These are phyloP conservation scores for Acanthamoeba healyi DNA, from an alignment of 208 protist species.

Conservation along the genomic window DNA sequence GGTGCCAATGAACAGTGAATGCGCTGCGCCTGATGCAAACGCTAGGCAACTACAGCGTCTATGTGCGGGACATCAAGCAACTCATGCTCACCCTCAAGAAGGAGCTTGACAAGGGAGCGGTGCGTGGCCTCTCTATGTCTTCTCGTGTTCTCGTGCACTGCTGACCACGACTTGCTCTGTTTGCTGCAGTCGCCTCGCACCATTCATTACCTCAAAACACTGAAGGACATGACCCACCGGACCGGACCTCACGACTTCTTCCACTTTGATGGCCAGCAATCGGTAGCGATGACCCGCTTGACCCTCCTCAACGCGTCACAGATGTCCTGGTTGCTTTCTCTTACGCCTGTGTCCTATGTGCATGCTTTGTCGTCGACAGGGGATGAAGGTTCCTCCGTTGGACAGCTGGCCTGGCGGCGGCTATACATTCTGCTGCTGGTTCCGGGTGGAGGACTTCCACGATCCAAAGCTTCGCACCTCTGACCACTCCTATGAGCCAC, in stretches of 20 bases:
- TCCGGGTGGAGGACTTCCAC: slow-evolving; percentile 2
- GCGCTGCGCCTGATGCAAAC: not conserved
- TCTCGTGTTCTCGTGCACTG: too few species aligned
- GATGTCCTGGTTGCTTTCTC: too few species aligned
- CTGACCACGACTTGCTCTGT: not conserved
- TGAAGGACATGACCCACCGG: slow-evolving; percentile 6
- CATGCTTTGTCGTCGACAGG: not conserved
- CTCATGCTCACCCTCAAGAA: not conserved
- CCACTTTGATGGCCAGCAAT: slow-evolving; percentile 21
- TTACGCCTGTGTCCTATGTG: not conserved
- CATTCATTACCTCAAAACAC: not conserved
- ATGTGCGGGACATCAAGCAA: not conserved
- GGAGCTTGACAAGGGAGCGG: not conserved
- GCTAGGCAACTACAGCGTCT: not conserved
- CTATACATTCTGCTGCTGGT: not conserved
- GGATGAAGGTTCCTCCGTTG: not conserved
- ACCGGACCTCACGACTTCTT: not conserved
- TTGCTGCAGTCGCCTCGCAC: not conserved
- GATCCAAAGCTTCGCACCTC: not conserved
- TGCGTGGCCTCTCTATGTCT: too few species aligned
- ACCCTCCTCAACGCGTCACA: too few species aligned
- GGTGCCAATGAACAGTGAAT: too few species aligned
- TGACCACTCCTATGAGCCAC: not conserved
- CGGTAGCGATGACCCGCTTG: not conserved
- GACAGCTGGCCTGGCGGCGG: not conserved